Evolutionary conservation across 257 asterid species (phyloP), one percentile per base, ranked within the genome.

Genomic region (Linaria vulgaris): DNA sequence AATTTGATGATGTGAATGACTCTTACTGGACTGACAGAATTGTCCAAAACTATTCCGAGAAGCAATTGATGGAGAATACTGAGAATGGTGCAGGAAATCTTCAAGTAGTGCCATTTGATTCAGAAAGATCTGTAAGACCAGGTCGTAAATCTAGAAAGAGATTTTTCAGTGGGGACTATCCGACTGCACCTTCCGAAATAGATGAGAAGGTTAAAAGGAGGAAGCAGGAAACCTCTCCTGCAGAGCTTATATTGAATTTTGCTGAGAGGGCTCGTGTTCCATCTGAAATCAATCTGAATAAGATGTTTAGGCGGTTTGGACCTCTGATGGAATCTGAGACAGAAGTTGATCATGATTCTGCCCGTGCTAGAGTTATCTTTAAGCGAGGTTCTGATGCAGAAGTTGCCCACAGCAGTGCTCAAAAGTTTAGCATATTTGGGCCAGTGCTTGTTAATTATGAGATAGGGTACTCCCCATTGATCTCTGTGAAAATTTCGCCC

Each of bases 351-450:
- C 86, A 64, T 1, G 95, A 79, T 23, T 74, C 85, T n/a, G 83
- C 80, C 12, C 85, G 95, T 45, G 99, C 92, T 31, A 85, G 85
- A 58, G 90, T 94, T 61, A 83, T 90, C 70, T 94, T 87, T 63
- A 94, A 94, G 67, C 79, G 83, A 69, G 96, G 95, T 49, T 77
- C 90, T n/a, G 99, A 94, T 69, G 99, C 99, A 49, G 92, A 90
- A 78, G 90, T 85, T 66, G 99, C 99, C 63, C 82, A 54, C 21
- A 83, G 79, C 62, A 94, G 99, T 72, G 85, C 85, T 0, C 87
- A 79, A 59, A 83, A 78, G 63, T 83, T 94, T 75, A 81, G 69
- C 67, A 83, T 94, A 59, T 90, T 94, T 52, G 99, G 97, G 49
- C 79, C 96, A 0, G 79, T 54, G 72, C 76, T 68, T 43, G 99